Conservation (phyloP, 495 filamentous ascomycete genomes). For the Chaetomium cochliodes region DNA sequence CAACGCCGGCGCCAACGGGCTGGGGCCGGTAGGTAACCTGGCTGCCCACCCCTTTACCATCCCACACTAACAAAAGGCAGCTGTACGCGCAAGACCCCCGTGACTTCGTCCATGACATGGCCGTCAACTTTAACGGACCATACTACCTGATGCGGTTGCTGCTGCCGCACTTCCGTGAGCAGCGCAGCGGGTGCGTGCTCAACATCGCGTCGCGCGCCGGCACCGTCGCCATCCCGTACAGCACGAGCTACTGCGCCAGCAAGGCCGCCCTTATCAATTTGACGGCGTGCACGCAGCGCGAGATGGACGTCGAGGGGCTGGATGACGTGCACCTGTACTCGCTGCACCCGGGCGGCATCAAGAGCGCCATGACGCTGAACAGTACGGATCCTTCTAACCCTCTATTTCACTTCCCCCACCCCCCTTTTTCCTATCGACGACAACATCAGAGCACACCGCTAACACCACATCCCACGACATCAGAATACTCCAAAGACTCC, state of each 20-base stretch:
- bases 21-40: slow-evolving; percentile 19
- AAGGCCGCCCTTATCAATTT: slow-evolving; percentile 41
- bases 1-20: slow-evolving; percentile 38
- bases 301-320: slow-evolving; percentile 34
- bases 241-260: slow-evolving; percentile 37
- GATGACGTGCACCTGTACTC: slow-evolving; percentile 36
- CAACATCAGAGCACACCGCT: background rate
- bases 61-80: background rate
- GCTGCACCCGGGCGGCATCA: slow-evolving; percentile 39
- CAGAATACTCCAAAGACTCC: slow-evolving; percentile 32
- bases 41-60: no score
- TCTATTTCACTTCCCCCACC: background rate
- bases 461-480: background rate
- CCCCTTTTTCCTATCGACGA: background rate
- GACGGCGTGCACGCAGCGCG: slow-evolving; percentile 36
- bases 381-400: slow-evolving; percentile 24
- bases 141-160: slow-evolving; percentile 40
- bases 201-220: slow-evolving; percentile 39
- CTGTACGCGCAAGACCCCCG: slow-evolving; percentile 32
- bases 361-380: slow-evolving; percentile 35
- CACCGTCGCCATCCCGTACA: slow-evolving; percentile 36
- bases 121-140: slow-evolving; percentile 56
- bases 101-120: slow-evolving; percentile 57
- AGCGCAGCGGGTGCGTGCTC: slow-evolving; percentile 33
- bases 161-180: slow-evolving; percentile 29